Evolutionary conservation across 192 early-diverging fungal species (phyloP), one percentile per base, ranked within the genome.

Genomic region (Rhizophagus clarus): DNA sequence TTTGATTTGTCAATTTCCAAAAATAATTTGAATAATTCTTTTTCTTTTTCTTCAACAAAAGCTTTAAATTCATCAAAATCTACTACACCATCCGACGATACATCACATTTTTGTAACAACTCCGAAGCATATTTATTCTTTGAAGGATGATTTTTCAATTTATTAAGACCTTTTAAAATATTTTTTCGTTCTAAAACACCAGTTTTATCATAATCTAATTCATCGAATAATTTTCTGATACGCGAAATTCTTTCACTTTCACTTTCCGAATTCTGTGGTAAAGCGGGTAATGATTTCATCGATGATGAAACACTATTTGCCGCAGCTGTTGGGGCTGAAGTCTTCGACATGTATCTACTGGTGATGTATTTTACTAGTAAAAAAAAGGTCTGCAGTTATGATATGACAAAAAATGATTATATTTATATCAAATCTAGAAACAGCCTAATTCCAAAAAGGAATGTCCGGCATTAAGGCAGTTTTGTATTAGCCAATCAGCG

Each of bases 1-100:
- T 87, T 83, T 49, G 84, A 83, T 56, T 89, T 85, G 77, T 93
- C 91, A 61, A 92, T 92, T 84, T 91, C 82, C 51, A 84, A 45
- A 83, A 94, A 94, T 20, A 93, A 82, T 17, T 84, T 78, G 87
- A 86, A 88, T 24, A 94, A 81, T 68, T 92, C 88, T 70, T 85
- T 81, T 77, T 93, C 93, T 74, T 93, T 93, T 71, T 90, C 85
- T 22, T 88, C 82, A 4, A 93, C 89, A 84, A 92, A 94, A 62
- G 85, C 77, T 61, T 85, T 84, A 79, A 91, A 91, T 69, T 90
- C 89, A n/a, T 85, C 76, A 81, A 85, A 88, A 24, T 83, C 85
- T 45, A 91, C 79, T 5, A 61, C 31, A n/a, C 74, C 56, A 76
- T 76, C 84, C 24, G 73, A 56, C 17, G 82, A 47, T 3, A 84